Evolutionary conservation across 2,329 filamentous ascomycete genomes (phyloP).

Genomic region (Bimuria novae-zelandiae): DNA sequence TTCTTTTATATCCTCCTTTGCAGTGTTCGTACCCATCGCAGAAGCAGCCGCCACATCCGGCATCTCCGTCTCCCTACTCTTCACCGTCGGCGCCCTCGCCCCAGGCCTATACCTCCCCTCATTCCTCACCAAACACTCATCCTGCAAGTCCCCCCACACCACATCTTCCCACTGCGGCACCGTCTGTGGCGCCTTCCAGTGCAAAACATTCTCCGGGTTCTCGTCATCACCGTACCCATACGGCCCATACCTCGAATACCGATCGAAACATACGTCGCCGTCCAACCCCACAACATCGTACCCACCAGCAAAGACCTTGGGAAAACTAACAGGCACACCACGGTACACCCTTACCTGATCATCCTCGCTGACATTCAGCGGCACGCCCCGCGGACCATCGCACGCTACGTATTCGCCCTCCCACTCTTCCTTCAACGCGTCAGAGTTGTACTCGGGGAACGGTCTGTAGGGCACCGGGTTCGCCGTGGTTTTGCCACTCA

Average conservation of each 20-base stretch:
- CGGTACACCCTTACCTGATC: slow-evolving; percentile 68
- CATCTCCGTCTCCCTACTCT: slow-evolving; percentile 32
- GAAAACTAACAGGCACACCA: slow-evolving; percentile 56
- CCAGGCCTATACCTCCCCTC: slow-evolving; percentile 60
- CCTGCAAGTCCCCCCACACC: slow-evolving; percentile 73
- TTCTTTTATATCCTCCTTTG: slow-evolving; percentile 33
- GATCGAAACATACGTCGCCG: slow-evolving; percentile 67
- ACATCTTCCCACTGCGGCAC: slow-evolving; percentile 65
- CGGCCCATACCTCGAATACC: slow-evolving; percentile 55
- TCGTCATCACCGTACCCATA: slow-evolving; percentile 64
- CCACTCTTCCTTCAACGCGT: slow-evolving; percentile 61
- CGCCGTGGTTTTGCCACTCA: slow-evolving; percentile 28
- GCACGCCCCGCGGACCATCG: slow-evolving; percentile 60
- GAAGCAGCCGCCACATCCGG: slow-evolving; percentile 32
- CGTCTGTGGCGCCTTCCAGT: slow-evolving; percentile 45
- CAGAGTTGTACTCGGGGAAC: slow-evolving; percentile 71
- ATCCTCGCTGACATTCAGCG: slow-evolving; percentile 60
- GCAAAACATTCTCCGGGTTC: slow-evolving; percentile 51
- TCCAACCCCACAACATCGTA: slow-evolving; percentile 47
- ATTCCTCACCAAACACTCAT: slow-evolving; percentile 68
- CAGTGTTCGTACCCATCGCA: slow-evolving; percentile 36
- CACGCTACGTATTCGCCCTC: slow-evolving; percentile 67
- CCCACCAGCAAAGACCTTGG: slow-evolving; percentile 43
- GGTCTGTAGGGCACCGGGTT: slow-evolving; percentile 66
- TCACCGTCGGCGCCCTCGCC: slow-evolving; percentile 47